Conservation (phyloP, 208 protist species). For the Porcisia hertigi region DNA sequence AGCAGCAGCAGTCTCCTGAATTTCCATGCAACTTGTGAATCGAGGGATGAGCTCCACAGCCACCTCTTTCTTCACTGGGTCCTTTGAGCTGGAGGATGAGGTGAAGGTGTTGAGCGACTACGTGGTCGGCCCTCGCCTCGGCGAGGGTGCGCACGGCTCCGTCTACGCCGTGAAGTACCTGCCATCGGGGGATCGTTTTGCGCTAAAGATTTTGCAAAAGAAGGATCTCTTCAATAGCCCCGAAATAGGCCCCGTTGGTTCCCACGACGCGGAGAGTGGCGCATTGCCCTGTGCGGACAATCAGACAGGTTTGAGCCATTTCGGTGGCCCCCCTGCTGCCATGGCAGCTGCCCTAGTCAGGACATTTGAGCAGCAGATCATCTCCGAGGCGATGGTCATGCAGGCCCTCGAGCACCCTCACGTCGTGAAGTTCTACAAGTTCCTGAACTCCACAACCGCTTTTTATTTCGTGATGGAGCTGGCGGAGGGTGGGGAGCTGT, state of each 20-base stretch:
- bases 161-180: slow-evolving; percentile 86
- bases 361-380: slow-evolving; percentile 58
- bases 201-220: slow-evolving; percentile 89
- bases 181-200: slow-evolving; percentile 74
- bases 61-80: slow-evolving; percentile 72
- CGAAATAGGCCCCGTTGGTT: slow-evolving; percentile 5
- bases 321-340: slow-evolving; percentile 5
- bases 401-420: slow-evolving; percentile 88
- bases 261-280: neutral
- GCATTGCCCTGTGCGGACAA: neutral
- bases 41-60: slow-evolving; percentile 29
- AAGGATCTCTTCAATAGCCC: slow-evolving; percentile 50
- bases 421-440: slow-evolving; percentile 90
- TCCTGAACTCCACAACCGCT: slow-evolving; percentile 77
- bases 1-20: neutral
- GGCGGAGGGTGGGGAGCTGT: slow-evolving; percentile 92
- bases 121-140: slow-evolving; percentile 76
- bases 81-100: slow-evolving; percentile 68
- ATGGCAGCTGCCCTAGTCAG: slow-evolving; percentile 28
- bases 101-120: slow-evolving; percentile 72
- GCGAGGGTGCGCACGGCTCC: slow-evolving; percentile 88
- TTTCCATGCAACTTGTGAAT: slow-evolving; percentile 3
- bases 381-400: slow-evolving; percentile 90
- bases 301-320: neutral
- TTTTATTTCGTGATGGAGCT: slow-evolving; percentile 93